phyloP scores from a whole-genome alignment of 2,329 filamentous ascomycete genomes.

The Penicillium concentricum region DNA sequence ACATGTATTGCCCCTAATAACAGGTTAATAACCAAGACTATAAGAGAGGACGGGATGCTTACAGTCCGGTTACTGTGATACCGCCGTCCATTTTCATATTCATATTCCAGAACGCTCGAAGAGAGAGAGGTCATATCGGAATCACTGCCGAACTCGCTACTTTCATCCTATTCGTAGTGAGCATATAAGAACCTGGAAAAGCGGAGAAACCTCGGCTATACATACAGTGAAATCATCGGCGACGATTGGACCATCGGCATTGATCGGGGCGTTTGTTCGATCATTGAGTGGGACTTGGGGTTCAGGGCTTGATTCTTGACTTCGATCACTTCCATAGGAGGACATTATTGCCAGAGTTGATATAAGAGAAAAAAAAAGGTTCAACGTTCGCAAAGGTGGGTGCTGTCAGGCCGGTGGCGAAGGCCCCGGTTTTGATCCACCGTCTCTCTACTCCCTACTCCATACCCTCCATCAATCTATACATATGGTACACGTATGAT shows the following conservation, averaged over 20 bases:
- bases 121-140: constrained; percentile 8
- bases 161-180: constrained; percentile 2
- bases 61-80: constrained; percentile 8
- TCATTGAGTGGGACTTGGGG: not conserved
- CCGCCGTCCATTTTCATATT: constrained; percentile 11
- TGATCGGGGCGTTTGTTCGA: not conserved
- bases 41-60: not conserved
- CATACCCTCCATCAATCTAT: too few species aligned
- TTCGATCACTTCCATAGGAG: too few species aligned
- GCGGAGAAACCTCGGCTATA: not conserved
- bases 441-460: too few species aligned
- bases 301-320: not conserved
- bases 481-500: too few species aligned
- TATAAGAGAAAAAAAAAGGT: too few species aligned
- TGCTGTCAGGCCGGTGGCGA: too few species aligned
- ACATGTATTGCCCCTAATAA: constrained; percentile 4
- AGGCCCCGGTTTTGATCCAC: too few species aligned
- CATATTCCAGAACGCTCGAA: constrained; percentile 8
- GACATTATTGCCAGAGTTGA: too few species aligned
- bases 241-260: not conserved
- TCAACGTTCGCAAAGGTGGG: not conserved
- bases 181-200: not conserved
- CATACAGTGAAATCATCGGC: constrained; percentile 2
- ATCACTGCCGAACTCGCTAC: constrained; percentile 1
- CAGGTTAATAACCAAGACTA: not conserved